Evolutionary conservation across 305 asterid genomes (phyloP).

Genomic region (Ilex paraguariensis): DNA sequence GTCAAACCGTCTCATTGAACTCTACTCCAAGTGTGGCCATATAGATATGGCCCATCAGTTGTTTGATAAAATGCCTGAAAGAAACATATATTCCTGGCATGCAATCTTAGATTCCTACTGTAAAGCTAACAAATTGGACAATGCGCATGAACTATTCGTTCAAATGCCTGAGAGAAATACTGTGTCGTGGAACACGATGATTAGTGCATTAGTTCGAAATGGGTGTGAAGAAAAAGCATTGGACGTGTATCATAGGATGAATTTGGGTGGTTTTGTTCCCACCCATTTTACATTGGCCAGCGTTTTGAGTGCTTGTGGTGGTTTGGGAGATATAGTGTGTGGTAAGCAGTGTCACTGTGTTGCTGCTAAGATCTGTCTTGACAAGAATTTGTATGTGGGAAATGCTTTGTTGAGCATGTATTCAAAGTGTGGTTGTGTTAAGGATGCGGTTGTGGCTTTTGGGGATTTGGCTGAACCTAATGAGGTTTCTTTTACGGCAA

Average conservation of each 20-base stretch:
- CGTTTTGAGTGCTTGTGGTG: conserved; percentile 77
- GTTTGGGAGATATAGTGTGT: conserved; percentile 35
- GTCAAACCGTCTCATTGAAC: conserved; percentile 56
- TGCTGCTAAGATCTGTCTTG: conserved; percentile 63
- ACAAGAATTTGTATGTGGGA: conserved; percentile 54
- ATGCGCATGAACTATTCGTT: conserved; percentile 50
- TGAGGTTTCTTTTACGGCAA: conserved; percentile 77
- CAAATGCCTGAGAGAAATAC: conserved; percentile 62
- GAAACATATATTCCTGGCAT: conserved; percentile 72
- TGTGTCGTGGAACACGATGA: conserved; percentile 71
- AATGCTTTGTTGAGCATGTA: conserved; percentile 80
- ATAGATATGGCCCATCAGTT: conserved; percentile 45
- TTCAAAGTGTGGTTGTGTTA: conserved; percentile 45
- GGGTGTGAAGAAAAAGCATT: conserved; percentile 55
- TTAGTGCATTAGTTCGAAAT: conserved; percentile 52
- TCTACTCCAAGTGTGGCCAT: conserved; percentile 58
- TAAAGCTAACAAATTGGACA: conserved; percentile 46
- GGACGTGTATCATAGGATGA: conserved; percentile 52
- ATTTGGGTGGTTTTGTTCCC: conserved; percentile 46
- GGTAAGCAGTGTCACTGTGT: conserved; percentile 70
- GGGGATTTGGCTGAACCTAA: conserved; percentile 58
- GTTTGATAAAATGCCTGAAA: conserved; percentile 60
- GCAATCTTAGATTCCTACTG: conserved; percentile 60
- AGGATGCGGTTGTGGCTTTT: conserved; percentile 46
- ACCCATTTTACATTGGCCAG: conserved; percentile 71